These are phyloP conservation scores for Trichomonas vaginalis DNA, from an alignment of 208 protist genomes.

Conservation along the genomic window DNA sequence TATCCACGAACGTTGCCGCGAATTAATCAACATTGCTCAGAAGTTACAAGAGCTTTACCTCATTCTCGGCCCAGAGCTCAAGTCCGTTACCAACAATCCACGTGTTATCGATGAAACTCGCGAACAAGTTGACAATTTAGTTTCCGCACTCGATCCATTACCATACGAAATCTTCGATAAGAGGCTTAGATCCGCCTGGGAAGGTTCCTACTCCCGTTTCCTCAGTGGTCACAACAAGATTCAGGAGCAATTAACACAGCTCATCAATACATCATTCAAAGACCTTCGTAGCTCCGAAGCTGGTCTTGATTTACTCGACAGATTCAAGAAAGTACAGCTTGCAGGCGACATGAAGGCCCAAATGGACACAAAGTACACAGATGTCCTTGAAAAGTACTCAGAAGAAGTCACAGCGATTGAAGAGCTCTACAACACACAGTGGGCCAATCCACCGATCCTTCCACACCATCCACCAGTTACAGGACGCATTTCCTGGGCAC, in stretches of 20 bases:
- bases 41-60: slow-evolving; percentile 79
- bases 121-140: slow-evolving; percentile 68
- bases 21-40: slow-evolving; percentile 71
- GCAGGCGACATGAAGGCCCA: background rate
- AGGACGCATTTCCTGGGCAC: slow-evolving; percentile 7
- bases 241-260: slow-evolving; percentile 68
- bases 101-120: slow-evolving; percentile 78
- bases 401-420: slow-evolving; percentile 16
- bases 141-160: slow-evolving; percentile 71
- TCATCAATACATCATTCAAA: slow-evolving; percentile 89
- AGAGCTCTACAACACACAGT: background rate
- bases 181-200: slow-evolving; percentile 40
- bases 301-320: slow-evolving; percentile 20
- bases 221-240: slow-evolving; percentile 65
- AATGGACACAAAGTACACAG: slow-evolving; percentile 13
- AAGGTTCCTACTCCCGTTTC: slow-evolving; percentile 55
- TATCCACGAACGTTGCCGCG: slow-evolving; percentile 76
- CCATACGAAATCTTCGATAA: slow-evolving; percentile 82
- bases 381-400: background rate
- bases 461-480: slow-evolving; percentile 12
- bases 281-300: slow-evolving; percentile 78
- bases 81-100: slow-evolving; percentile 71
- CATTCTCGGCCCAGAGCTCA: slow-evolving; percentile 79
- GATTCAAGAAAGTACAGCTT: slow-evolving; percentile 13
- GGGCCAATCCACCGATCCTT: background rate